Evolutionary conservation across 2,329 filamentous ascomycete species (phyloP).

Genomic region (Xylaria sp.): DNA sequence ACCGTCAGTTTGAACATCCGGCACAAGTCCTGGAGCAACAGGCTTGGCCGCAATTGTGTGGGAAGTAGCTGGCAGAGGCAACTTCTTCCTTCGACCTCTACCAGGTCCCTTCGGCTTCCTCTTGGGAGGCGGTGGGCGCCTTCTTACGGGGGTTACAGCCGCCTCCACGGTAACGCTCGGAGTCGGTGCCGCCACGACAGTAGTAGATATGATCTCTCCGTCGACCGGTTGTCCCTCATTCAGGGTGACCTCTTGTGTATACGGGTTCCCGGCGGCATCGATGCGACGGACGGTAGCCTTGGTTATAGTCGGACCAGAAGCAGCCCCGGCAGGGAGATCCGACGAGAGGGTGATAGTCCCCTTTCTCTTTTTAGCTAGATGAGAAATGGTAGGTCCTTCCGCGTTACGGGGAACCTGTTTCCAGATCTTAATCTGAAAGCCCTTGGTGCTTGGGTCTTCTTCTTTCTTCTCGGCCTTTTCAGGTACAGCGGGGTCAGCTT

Average conservation of each 20-base stretch:
- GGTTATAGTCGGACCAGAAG: conserved; percentile 69
- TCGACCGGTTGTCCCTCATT: conserved; percentile 82
- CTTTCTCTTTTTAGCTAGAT: conserved; percentile 71
- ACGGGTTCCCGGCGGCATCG: conserved; percentile 82
- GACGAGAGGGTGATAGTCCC: conserved; percentile 68
- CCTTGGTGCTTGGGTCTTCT: conserved; percentile 65
- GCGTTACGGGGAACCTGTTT: conserved; percentile 69
- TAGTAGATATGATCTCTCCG: conserved; percentile 79
- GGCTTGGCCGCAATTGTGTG: conserved; percentile 52
- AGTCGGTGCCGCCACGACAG: conserved; percentile 63
- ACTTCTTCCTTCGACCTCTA: conserved; percentile 81
- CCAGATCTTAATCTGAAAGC: conserved; percentile 69
- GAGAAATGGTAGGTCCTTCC: conserved; percentile 64
- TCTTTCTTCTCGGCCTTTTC: conserved; percentile 72
- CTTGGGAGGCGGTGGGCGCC: conserved; percentile 79
- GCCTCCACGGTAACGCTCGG: conserved; percentile 67
- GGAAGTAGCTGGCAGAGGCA: conserved; percentile 52
- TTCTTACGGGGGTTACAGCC: conserved; percentile 60
- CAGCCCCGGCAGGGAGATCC: conserved; percentile 59
- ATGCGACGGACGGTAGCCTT: conserved; percentile 83
- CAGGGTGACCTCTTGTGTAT: conserved; percentile 85
- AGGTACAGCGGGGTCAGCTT: conserved; percentile 57
- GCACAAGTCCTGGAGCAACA: conserved; percentile 54
- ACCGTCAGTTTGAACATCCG: conserved; percentile 54
- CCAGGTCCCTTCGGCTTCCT: conserved; percentile 84